Evolutionary conservation across 768 basidiomycete species (phyloP), one percentile per base, ranked within the genome.

Genomic region (Tulasnella sp.): DNA sequence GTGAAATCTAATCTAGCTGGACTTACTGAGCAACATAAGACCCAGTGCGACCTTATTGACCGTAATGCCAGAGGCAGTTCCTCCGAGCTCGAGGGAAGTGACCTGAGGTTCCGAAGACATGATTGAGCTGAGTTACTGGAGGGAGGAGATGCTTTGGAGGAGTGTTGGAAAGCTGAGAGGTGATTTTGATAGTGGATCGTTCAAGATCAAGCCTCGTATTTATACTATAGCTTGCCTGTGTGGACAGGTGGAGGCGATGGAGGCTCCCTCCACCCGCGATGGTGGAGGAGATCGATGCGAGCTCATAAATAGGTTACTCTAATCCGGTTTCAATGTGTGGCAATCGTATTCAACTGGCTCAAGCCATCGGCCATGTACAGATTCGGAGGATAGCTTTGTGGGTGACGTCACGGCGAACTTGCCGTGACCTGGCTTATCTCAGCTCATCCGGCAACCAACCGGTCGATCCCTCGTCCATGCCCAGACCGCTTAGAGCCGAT

Each of bases 11-110:
- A 83, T n/a, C n/a, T n/a, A 40, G 40, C 2, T 40, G 67, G 67
- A 19, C 67, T 19, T 69, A 69, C 88, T 90, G 85, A 90, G 87
- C 80, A 85, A 82, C 88, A 89, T 88, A 68, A 89, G 82, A 0
- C 89, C 89, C 79, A 87, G 85, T 38, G 52, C 77, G 45, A 77
- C 67, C 25, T 77, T 77, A 34, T 42, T 29, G 74, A 77, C 39
- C 74, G 68, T 29, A 29, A 77, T 36, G 25, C 36, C 15, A 19
- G 77, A 70, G 39, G 72, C 72, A 8, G 72, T 73, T 22, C 72
- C 72, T 15, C 72, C 72, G 37, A n/a, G n/a, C n/a, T n/a, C n/a
- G n/a, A 73, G 72, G 22, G 45, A n/a, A 22, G 36, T 22, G 49
- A 11, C 34, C 37, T 64, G 72, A 45, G 72, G 72, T 38, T 74